Evolutionary conservation across 306 rosid genomes (phyloP).

Genomic region (Corylus heterophylla): DNA sequence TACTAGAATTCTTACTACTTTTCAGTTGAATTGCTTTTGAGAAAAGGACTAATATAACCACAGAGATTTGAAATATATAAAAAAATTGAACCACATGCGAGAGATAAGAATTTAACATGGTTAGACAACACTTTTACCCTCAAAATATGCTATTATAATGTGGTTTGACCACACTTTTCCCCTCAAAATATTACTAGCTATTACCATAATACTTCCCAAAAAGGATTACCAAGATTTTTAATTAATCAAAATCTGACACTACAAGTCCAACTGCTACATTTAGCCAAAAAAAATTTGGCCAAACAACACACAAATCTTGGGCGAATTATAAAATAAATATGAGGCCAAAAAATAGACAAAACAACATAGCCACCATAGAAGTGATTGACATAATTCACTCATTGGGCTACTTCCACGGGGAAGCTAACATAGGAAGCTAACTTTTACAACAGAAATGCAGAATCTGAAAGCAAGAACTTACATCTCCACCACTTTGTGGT

Average conservation of each 20-base stretch:
- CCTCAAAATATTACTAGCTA: background rate
- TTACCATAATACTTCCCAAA: background rate
- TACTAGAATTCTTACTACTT: background rate
- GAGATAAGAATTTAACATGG: background rate
- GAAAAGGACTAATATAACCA: background rate
- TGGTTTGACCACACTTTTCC: background rate
- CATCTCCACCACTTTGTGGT: background rate
- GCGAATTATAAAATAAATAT: background rate
- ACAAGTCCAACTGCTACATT: background rate
- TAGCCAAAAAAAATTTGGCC: background rate
- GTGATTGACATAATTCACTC: background rate
- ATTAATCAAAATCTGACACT: background rate
- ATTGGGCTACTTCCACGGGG: background rate
- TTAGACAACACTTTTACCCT: background rate
- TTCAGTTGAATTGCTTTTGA: background rate
- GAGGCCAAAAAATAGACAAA: background rate
- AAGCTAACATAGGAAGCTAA: background rate
- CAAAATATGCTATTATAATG: background rate
- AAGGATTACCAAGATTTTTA: background rate
- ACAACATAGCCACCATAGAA: background rate
- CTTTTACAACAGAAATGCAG: background rate
- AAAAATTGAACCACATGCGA: background rate
- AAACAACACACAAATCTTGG: background rate
- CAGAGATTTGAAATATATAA: background rate
- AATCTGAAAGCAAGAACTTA: constrained; percentile 11